Evolutionary conservation across 768 basidiomycete genomes (phyloP).

Genomic region (Tubosaeta sp.): DNA sequence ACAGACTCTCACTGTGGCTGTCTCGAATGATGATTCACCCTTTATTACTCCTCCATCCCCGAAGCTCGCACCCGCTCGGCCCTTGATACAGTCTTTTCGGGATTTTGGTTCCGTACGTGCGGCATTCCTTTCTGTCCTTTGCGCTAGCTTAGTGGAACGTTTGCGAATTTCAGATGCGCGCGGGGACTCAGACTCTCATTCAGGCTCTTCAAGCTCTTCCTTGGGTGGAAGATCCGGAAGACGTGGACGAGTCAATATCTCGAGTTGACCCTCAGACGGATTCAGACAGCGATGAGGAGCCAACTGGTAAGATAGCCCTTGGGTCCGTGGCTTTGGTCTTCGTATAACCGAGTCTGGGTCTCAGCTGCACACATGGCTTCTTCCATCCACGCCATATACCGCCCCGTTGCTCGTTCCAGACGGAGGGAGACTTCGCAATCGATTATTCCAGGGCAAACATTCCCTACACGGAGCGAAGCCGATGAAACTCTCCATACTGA

Average conservation of each 20-base stretch:
- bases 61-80: constrained; percentile 39
- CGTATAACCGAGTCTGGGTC: constrained; percentile 3
- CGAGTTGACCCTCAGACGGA: constrained; percentile 39
- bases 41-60: constrained; percentile 78
- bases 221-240: constrained; percentile 66
- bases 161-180: constrained; percentile 59
- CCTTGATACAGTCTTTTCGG: constrained; percentile 50
- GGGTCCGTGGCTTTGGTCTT: not conserved
- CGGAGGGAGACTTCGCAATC: constrained; percentile 32
- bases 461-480: constrained; percentile 17
- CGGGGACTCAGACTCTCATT: constrained; percentile 84
- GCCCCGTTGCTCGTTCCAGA: constrained; percentile 69
- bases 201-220: constrained; percentile 85
- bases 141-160: not conserved
- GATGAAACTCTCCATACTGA: constrained; percentile 33
- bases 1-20: constrained; percentile 7
- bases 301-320: constrained; percentile 30
- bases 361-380: constrained; percentile 59
- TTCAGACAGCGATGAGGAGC: constrained; percentile 65
- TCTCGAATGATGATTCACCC: constrained; percentile 47
- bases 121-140: not conserved
- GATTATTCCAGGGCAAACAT: constrained; percentile 6
- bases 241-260: constrained; percentile 56
- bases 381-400: constrained; percentile 84
- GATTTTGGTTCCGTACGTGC: constrained; percentile 67